Conservation (phyloP, 129 eudicot genomes). For the Tagetes erecta region DNA sequence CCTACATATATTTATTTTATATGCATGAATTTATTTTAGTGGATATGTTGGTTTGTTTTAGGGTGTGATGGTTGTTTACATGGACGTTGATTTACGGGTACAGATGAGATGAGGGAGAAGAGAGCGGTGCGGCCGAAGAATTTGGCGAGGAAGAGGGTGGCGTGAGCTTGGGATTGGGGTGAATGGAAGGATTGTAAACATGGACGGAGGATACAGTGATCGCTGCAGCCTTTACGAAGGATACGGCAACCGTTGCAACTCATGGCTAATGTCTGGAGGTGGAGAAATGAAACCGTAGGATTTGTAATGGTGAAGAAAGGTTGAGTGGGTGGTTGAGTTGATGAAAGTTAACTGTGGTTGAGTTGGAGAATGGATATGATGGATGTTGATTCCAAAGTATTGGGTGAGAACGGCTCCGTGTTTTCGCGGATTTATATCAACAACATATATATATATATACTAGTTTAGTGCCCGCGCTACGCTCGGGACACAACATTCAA, state of each 20-base stretch:
- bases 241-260: constrained; percentile 97
- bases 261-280: constrained; percentile 44
- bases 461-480: no score
- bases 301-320: constrained; percentile 23
- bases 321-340: not conserved
- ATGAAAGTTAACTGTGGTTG: constrained; percentile 28
- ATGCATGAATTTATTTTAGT: no score
- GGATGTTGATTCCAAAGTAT: constrained; percentile 65
- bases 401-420: constrained; percentile 89
- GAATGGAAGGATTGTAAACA: constrained; percentile 83
- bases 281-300: constrained; percentile 43
- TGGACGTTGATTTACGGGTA: constrained; percentile 69
- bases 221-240: constrained; percentile 91
- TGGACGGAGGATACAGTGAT: constrained; percentile 69
- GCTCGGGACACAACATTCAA: no score
- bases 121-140: constrained; percentile 98
- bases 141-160: constrained; percentile 91
- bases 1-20: no score
- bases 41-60: no score
- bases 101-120: constrained; percentile 89
- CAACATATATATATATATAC: no score
- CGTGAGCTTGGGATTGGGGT: constrained; percentile 86
- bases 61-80: constrained; percentile 32
- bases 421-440: constrained; percentile 70
- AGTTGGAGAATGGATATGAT: constrained; percentile 28